These are phyloP conservation scores for Podaxis mareebaensis DNA, from an alignment of 768 basidiomycete species.

Conservation along the genomic window DNA sequence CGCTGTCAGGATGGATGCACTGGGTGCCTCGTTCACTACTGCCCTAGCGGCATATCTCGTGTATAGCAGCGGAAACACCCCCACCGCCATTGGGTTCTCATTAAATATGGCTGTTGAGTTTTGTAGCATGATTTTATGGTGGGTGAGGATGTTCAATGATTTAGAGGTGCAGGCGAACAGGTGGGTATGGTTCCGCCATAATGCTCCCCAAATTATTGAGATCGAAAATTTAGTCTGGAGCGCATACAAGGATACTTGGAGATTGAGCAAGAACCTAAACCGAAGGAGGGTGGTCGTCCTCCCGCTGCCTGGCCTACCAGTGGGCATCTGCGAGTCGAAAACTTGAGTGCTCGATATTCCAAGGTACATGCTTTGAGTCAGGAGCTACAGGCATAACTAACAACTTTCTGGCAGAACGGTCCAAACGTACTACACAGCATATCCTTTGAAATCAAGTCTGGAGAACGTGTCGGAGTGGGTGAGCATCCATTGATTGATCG, in stretches of 20 bases:
- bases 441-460: constrained; percentile 52
- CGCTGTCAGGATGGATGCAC: constrained; percentile 53
- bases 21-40: constrained; percentile 58
- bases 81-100: constrained; percentile 52
- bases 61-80: constrained; percentile 33
- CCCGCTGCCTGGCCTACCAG: constrained; percentile 63
- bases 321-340: constrained; percentile 50
- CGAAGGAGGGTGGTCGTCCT: constrained; percentile 29
- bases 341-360: constrained; percentile 55
- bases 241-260: constrained; percentile 19
- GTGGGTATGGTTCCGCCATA: not conserved
- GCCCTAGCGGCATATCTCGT: constrained; percentile 57
- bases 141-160: constrained; percentile 43
- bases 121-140: constrained; percentile 54
- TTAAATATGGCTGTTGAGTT: constrained; percentile 63
- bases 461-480: constrained; percentile 56
- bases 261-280: constrained; percentile 21
- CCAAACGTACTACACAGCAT: constrained; percentile 49
- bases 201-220: not conserved
- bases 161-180: constrained; percentile 40
- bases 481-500: not conserved
- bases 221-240: not conserved
- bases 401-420: constrained; percentile 27
- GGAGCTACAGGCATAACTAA: not conserved
- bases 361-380: constrained; percentile 16